phyloP scores from a whole-genome alignment of 805 yeast genomes.

The Yarrowia sp. region DNA sequence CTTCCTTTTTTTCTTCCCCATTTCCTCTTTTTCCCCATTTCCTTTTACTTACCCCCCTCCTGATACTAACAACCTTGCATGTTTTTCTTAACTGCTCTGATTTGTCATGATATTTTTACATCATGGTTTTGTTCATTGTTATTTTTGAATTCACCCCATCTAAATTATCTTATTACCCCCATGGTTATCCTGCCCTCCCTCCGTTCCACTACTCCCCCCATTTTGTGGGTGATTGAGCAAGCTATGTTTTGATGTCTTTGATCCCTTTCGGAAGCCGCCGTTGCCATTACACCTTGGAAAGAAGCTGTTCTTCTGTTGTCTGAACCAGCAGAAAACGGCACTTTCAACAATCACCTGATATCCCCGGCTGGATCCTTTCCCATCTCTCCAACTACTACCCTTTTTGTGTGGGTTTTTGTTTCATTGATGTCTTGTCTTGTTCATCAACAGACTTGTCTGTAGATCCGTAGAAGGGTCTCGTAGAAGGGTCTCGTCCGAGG shows the following conservation, averaged over 20 bases:
- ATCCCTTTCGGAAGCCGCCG: background rate
- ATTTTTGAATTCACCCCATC: background rate
- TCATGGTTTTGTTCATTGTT: background rate
- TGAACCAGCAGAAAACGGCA: background rate
- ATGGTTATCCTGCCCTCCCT: background rate
- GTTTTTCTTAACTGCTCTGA: background rate
- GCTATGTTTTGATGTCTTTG: background rate
- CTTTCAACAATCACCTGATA: background rate
- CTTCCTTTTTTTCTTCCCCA: background rate
- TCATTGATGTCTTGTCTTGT: background rate
- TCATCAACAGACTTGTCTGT: background rate
- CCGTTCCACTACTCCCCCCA: background rate
- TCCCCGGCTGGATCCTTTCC: background rate
- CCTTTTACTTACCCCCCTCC: background rate
- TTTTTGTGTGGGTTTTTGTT: background rate
- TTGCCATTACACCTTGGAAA: background rate
- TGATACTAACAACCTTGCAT: background rate
- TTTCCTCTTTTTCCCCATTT: background rate
- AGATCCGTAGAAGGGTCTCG: slow-evolving; percentile 15
- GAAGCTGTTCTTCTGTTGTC: background rate
- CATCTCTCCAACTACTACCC: background rate
- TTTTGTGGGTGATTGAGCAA: background rate
- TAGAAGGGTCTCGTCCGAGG: slow-evolving; percentile 12
- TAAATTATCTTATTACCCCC: slow-evolving; percentile 3
- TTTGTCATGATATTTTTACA: background rate